These are phyloP conservation scores for Pythium myriotylum DNA, from an alignment of 352 stramenopile genomes.

Conservation along the genomic window DNA sequence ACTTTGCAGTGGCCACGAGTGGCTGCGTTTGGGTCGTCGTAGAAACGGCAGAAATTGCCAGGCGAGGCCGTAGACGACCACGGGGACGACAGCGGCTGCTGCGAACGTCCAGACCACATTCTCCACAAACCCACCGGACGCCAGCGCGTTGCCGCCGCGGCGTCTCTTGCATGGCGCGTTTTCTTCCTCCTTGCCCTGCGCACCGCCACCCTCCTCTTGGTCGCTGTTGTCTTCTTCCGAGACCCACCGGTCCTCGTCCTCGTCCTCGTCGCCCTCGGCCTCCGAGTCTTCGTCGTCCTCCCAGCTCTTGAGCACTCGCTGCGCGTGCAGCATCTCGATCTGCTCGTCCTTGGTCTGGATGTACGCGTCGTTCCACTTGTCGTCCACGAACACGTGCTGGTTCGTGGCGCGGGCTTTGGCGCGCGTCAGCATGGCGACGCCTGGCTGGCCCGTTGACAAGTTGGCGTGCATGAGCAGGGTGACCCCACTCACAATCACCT, in stretches of 20 bases:
- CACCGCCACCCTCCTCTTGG: slow-evolving; percentile 1
- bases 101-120: slow-evolving; percentile 66
- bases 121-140: slow-evolving; percentile 33
- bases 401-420: slow-evolving; percentile 63
- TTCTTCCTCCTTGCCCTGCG: background rate
- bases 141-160: slow-evolving; percentile 8
- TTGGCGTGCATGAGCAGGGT: background rate
- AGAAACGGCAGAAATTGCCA: background rate
- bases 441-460: background rate
- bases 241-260: slow-evolving; percentile 27
- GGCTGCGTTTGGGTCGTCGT: background rate
- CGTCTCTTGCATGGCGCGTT: background rate
- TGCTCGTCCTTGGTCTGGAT: slow-evolving; percentile 84
- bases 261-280: slow-evolving; percentile 10
- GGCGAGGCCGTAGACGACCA: slow-evolving; percentile 46
- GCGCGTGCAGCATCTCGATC: slow-evolving; percentile 72
- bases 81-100: slow-evolving; percentile 36
- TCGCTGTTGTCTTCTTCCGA: slow-evolving; percentile 19
- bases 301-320: slow-evolving; percentile 52
- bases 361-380: slow-evolving; percentile 84
- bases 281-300: slow-evolving; percentile 45
- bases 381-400: slow-evolving; percentile 78
- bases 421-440: slow-evolving; percentile 59
- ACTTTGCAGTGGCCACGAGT: slow-evolving; percentile 31
- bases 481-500: too few species aligned